A percentile compares a stretch with the other conserved stretches of the same genome.
phyloP scores from a whole-genome alignment of 2,329 filamentous ascomycete species.

The Penicillium sp. region DNA sequence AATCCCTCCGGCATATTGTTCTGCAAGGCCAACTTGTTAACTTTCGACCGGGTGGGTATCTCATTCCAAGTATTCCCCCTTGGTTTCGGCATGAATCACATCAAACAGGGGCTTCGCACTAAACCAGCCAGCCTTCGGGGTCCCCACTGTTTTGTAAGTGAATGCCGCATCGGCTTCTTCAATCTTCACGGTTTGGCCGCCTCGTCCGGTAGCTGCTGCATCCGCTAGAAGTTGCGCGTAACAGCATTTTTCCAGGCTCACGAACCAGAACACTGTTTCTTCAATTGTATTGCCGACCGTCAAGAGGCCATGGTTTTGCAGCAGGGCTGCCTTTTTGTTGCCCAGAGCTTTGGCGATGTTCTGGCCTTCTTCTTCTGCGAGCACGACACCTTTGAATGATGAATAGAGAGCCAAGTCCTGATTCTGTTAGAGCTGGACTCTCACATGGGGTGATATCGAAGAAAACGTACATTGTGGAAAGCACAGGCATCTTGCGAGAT shows the following conservation, averaged over 20 bases:
- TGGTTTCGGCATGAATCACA: slow-evolving; percentile 61
- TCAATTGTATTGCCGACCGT: slow-evolving; percentile 51
- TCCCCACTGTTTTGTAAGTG: slow-evolving; percentile 65
- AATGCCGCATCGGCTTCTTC: slow-evolving; percentile 64
- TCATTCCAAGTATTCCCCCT: slow-evolving; percentile 54
- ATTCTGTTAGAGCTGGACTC: background rate
- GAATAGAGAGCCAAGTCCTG: slow-evolving; percentile 52
- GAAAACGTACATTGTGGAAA: slow-evolving; percentile 39
- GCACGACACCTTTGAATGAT: slow-evolving; percentile 53
- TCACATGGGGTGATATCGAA: background rate
- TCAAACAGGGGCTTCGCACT: slow-evolving; percentile 70
- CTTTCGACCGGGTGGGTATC: background rate
- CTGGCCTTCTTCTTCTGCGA: slow-evolving; percentile 52
- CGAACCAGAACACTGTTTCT: slow-evolving; percentile 54
- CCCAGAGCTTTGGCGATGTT: slow-evolving; percentile 51
- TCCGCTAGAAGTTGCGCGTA: slow-evolving; percentile 53
- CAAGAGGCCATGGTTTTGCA: slow-evolving; percentile 54
- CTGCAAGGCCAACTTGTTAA: background rate
- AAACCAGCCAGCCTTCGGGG: slow-evolving; percentile 63
- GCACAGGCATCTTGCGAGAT: slow-evolving; percentile 46
- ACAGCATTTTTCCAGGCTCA: slow-evolving; percentile 53
- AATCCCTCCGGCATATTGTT: background rate
- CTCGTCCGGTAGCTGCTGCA: slow-evolving; percentile 54
- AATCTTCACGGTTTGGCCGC: slow-evolving; percentile 64
- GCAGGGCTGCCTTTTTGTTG: slow-evolving; percentile 49